A percentile compares a stretch with the other conserved stretches of the same genome.
Evolutionary conservation across 306 rosid species (phyloP).

Genomic region (Astragalus glycyphyllos): DNA sequence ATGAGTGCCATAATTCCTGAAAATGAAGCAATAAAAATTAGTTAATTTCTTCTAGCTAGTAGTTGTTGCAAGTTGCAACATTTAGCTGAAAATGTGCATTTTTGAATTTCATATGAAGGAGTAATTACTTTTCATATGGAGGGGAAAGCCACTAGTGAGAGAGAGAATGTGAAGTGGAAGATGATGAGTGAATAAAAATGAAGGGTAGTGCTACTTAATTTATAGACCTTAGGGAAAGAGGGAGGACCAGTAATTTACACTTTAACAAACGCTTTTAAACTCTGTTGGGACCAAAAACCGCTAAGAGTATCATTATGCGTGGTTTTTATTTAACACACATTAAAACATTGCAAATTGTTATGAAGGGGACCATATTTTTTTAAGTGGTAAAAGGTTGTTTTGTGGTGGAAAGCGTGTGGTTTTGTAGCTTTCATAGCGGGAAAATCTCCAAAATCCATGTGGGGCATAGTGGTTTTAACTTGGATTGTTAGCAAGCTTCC

Average conservation of each 20-base stretch:
- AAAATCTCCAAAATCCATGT: conserved; percentile 51
- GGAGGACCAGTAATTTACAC: conserved; percentile 29
- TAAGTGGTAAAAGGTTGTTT: conserved; percentile 42
- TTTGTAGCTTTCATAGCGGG: conserved; percentile 52
- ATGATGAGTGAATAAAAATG: conserved; percentile 50
- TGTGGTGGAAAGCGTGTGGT: conserved; percentile 65
- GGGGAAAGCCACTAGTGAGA: neutral
- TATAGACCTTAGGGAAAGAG: conserved; percentile 51
- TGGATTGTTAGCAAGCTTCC: conserved; percentile 48
- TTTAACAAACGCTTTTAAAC: conserved; percentile 45
- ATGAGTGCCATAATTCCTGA: conserved; percentile 71
- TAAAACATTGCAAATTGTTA: conserved; percentile 21
- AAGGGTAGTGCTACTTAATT: conserved; percentile 39
- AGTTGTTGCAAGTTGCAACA: conserved; percentile 1
- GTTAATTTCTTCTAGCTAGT: conserved; percentile 10
- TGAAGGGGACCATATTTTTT: conserved; percentile 12
- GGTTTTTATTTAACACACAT: conserved; percentile 24
- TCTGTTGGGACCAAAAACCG: conserved; percentile 56
- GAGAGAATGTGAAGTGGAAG: conserved; percentile 39
- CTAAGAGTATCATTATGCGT: conserved; percentile 5
- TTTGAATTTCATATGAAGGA: neutral
- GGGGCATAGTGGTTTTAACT: conserved; percentile 55
- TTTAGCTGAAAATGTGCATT: neutral
- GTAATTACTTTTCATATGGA: conserved; percentile 48
- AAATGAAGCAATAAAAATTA: conserved; percentile 18